Base-by-base conservation (phyloP, 2,329 filamentous ascomycete genomes). In the Ilyonectria sp. region DNA sequence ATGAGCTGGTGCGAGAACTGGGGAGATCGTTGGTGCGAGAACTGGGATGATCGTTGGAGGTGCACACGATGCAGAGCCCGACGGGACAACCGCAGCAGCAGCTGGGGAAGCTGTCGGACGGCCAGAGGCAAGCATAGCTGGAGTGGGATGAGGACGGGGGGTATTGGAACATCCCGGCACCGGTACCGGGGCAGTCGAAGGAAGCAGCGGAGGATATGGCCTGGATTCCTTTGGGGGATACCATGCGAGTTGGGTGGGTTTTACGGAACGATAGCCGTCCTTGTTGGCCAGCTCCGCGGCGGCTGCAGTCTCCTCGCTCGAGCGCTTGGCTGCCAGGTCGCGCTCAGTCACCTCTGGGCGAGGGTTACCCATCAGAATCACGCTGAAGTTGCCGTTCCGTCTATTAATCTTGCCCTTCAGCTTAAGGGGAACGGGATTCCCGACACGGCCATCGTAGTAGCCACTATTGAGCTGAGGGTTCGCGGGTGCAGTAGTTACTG, bases 361-460 rank as follows among this genome's bases (percentile, higher is more conserved):
- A 63, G 80, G 74, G 29, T 88, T 81, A 37, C 86, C 84, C 82
- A 91, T 90, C 63, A 90, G 87, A 85, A 91, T 90, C 46, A 91
- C 87, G 52, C 84, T 82, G 76, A 91, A 91, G 71, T 90, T 90
- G 31, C 89, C 89, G 67, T 87, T 87, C 72, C 85, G 86, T 29
- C 82, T 81, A 69, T 87, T 84, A 21, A 86, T 86, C 70, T 86
- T 87, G 67, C 87, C 87, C 75, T 90, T 89, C 60, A 91, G 81
- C 76, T 90, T 91, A 77, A 85, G 89, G 5, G 90, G 89, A 2
- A 91, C 85, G 1, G 89, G 87, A 68, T 90, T 90, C 63, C 86
- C 78, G 55, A 80, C 75, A 35, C 79, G 78, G 37, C 78, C 79
- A 68, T 82, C 79, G 29, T 72, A 64, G 64, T 68, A 65, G 60